These are phyloP conservation scores for Mycena rosella DNA, from an alignment of 768 basidiomycete species.

Conservation along the genomic window DNA sequence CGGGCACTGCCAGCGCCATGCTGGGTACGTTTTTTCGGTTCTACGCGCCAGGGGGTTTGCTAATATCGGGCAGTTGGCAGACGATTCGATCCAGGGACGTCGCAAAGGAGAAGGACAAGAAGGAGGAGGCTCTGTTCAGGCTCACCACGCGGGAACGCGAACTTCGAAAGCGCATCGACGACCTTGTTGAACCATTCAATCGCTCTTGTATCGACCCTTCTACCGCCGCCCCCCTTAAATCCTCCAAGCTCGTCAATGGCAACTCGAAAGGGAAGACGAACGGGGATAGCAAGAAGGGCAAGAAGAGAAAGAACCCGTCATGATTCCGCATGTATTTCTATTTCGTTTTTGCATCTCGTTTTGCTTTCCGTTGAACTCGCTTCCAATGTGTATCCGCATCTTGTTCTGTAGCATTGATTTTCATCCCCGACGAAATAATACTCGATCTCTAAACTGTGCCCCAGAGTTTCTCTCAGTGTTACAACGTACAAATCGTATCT, in stretches of 20 bases:
- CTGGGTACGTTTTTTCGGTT: conserved; percentile 62
- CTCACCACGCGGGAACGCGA: conserved; percentile 84
- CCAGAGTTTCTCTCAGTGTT: conserved; percentile 23
- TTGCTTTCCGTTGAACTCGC: conserved; percentile 24
- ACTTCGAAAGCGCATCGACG: conserved; percentile 82
- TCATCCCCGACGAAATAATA: conserved; percentile 29
- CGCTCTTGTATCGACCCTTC: conserved; percentile 51
- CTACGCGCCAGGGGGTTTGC: conserved; percentile 17
- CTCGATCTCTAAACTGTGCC: conserved; percentile 12
- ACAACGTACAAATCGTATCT: conserved; percentile 36
- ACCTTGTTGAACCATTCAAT: conserved; percentile 68
- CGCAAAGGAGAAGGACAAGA: conserved; percentile 80
- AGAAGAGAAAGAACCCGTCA: conserved; percentile 64
- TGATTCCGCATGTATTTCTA: conserved; percentile 46
- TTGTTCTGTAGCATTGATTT: conserved; percentile 33
- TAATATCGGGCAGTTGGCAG: conserved; percentile 72
- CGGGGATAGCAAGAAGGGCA: conserved; percentile 67
- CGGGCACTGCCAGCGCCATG: conserved; percentile 83
- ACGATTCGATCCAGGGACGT: conserved; percentile 79
- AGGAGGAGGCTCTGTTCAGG: conserved; percentile 73
- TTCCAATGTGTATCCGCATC: conserved; percentile 38
- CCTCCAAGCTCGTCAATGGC: conserved; percentile 61
- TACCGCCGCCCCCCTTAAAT: conserved; percentile 49
- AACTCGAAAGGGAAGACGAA: conserved; percentile 56
- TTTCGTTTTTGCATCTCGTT: conserved; percentile 36